A percentile compares a stretch with the other conserved stretches of the same genome.
Evolutionary conservation across 2,329 filamentous ascomycete species (phyloP).

Genomic region (Diaporthe caulivora): DNA sequence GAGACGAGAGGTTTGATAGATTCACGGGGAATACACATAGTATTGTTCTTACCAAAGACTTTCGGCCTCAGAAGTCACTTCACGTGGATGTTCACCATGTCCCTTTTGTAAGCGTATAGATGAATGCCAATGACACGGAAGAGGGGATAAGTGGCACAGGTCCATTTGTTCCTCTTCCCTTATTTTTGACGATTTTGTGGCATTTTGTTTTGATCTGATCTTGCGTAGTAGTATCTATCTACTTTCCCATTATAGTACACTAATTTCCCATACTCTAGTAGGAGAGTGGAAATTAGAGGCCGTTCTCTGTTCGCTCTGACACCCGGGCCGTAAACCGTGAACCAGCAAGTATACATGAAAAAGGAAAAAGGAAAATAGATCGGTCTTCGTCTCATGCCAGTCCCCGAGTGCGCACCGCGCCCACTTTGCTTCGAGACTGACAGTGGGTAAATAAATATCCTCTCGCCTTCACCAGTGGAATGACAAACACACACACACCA

Average conservation of each 20-base stretch:
- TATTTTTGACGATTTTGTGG: slow-evolving; percentile 10
- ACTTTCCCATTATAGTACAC: slow-evolving; percentile 15
- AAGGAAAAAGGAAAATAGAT: slow-evolving; percentile 17
- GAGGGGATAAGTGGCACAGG: not conserved
- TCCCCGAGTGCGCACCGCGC: slow-evolving; percentile 15
- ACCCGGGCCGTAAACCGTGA: slow-evolving; percentile 22
- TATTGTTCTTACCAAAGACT: too few relatives aligned
- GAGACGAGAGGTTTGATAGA: not conserved
- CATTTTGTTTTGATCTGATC: slow-evolving; percentile 16
- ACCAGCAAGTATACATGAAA: not conserved
- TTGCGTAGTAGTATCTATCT: slow-evolving; percentile 1
- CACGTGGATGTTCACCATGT: not conserved
- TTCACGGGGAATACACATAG: not conserved
- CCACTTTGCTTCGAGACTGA: not conserved
- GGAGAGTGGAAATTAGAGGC: not conserved
- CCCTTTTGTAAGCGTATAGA: not conserved
- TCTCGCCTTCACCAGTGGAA: slow-evolving; percentile 6
- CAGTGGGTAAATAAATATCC: not conserved
- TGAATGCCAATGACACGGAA: not conserved
- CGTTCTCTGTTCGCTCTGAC: slow-evolving; percentile 18
- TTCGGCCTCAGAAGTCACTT: not conserved
- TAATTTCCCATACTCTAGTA: not conserved
- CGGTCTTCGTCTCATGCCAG: slow-evolving; percentile 17
- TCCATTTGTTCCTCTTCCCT: not conserved
- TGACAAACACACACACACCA: slow-evolving; percentile 5